Percentiles rank a stretch among this genome's conserved stretches.
Conservation (phyloP, 495 filamentous ascomycete genomes). For the Penicillium diatomitis region DNA sequence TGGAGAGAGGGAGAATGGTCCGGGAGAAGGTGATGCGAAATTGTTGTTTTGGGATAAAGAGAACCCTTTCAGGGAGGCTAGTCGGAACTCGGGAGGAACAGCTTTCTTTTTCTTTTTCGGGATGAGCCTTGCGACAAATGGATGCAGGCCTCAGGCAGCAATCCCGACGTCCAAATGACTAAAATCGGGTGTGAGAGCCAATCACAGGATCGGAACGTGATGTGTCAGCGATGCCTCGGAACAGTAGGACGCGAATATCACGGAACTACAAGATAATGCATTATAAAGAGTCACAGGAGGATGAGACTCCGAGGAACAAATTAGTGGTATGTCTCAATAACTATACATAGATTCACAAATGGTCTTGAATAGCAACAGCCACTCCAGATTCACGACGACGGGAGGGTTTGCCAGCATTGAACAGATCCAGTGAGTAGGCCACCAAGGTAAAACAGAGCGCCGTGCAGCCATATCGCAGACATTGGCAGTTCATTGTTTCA, state of each 20-base stretch:
- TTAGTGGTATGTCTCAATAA: neutral
- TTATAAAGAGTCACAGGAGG: too few relatives aligned
- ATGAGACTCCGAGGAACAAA: neutral
- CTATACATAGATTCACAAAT: neutral
- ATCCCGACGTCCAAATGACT: slow-evolving; percentile 11
- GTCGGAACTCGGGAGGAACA: slow-evolving; percentile 24
- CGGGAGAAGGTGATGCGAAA: neutral
- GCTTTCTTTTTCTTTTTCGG: slow-evolving; percentile 38
- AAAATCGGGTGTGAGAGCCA: slow-evolving; percentile 18
- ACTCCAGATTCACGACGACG: neutral
- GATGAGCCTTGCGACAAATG: slow-evolving; percentile 18
- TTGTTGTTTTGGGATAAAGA: neutral
- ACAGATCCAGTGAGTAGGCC: neutral
- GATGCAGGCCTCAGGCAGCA: too few relatives aligned
- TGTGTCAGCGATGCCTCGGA: slow-evolving; percentile 16
- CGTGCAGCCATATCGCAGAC: too few relatives aligned
- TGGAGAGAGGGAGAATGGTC: neutral
- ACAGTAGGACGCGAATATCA: slow-evolving; percentile 17
- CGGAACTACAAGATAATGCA: slow-evolving; percentile 7
- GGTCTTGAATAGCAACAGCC: neutral
- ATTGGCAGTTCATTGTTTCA: neutral
- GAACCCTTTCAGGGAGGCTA: slow-evolving; percentile 5
- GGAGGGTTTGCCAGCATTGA: neutral
- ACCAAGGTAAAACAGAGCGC: too few relatives aligned
- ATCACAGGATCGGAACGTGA: slow-evolving; percentile 14